These are phyloP conservation scores for Xylaria telfairii DNA, from an alignment of 495 filamentous ascomycete genomes.

Conservation along the genomic window DNA sequence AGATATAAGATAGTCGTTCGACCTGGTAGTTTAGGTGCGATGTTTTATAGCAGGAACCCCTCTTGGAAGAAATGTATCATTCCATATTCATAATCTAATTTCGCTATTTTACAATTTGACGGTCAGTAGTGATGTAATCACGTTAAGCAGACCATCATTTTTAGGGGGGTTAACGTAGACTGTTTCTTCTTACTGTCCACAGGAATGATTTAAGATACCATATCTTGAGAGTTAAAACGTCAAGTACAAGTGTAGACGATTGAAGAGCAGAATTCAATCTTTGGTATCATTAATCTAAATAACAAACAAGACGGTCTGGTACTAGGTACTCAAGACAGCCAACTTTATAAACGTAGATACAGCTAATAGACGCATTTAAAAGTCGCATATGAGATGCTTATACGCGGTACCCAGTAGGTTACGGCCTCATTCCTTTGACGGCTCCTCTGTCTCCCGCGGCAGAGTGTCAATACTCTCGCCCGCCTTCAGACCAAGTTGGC, in stretches of 20 bases:
- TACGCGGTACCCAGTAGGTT: neutral
- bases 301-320: neutral
- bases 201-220: neutral
- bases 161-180: neutral
- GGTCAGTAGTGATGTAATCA: neutral
- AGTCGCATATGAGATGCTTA: neutral
- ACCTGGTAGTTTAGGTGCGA: neutral
- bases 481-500: constrained; percentile 65
- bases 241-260: neutral
- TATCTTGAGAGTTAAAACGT: neutral
- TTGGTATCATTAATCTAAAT: neutral
- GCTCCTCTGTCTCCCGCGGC: constrained; percentile 24
- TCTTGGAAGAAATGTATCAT: too few species aligned
- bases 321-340: constrained; percentile 2
- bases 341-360: neutral
- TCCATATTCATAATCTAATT: too few species aligned
- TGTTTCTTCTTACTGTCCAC: neutral
- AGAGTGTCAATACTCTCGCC: constrained; percentile 39
- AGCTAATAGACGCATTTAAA: neutral
- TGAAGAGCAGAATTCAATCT: neutral
- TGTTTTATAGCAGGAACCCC: neutral
- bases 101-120: too few species aligned
- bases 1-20: too few species aligned
- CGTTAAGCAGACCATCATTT: neutral
- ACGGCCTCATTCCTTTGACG: neutral